Evolutionary conservation across 2,329 filamentous ascomycete species (phyloP).

Genomic region (Xylaria sp.): DNA sequence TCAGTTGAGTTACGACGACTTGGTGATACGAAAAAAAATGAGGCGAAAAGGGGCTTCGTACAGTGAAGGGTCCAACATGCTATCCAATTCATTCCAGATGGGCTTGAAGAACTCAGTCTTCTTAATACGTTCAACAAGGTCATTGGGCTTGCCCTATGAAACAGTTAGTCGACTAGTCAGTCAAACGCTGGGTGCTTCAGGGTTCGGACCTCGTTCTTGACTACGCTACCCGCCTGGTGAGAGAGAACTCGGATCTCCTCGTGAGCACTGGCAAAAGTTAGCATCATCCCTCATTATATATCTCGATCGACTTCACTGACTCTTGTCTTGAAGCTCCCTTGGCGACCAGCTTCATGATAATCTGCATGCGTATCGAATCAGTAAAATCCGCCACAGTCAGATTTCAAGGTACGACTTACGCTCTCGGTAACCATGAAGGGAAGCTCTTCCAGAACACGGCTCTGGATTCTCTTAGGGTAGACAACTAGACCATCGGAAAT

Average conservation of each 20-base stretch:
- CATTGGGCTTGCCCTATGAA: conserved; percentile 61
- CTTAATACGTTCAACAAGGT: conserved; percentile 74
- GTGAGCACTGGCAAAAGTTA: conserved; percentile 50
- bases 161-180: not conserved
- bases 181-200: not conserved
- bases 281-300: not conserved
- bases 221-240: conserved; percentile 64
- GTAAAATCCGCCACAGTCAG: not conserved
- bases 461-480: conserved; percentile 67
- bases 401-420: not conserved
- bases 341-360: conserved; percentile 30
- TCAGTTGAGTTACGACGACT: not conserved
- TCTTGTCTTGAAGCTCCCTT: conserved; percentile 29
- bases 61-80: conserved; percentile 57
- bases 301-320: not conserved
- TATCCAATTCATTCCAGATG: conserved; percentile 63
- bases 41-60: conserved; percentile 25
- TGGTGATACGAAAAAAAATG: not conserved
- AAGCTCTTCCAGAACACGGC: conserved; percentile 58
- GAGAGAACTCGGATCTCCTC: conserved; percentile 81
- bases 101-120: conserved; percentile 68
- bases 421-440: conserved; percentile 70
- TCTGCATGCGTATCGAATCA: conserved; percentile 6
- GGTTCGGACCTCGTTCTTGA: conserved; percentile 39
- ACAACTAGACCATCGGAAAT: conserved; percentile 66